phyloP scores from a whole-genome alignment of 306 rosid species.

The Argentina anserina region DNA sequence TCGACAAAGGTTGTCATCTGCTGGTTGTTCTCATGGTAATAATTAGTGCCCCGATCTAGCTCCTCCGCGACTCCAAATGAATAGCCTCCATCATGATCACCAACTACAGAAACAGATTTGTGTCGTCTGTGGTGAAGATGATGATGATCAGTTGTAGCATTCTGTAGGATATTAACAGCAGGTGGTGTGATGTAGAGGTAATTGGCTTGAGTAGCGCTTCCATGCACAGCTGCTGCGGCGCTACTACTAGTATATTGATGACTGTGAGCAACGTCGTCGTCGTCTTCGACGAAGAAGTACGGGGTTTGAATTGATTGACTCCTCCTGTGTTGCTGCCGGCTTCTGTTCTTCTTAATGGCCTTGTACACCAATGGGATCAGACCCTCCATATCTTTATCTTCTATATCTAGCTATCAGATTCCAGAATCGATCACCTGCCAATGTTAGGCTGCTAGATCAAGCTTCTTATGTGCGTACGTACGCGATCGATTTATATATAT shows the following conservation, averaged over 20 bases:
- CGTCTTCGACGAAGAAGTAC: slow-evolving; percentile 9
- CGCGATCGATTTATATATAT: too few species aligned
- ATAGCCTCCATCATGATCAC: neutral
- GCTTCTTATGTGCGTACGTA: neutral
- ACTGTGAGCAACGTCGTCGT: neutral
- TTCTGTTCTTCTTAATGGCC: slow-evolving; percentile 30
- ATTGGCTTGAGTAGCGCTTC: neutral
- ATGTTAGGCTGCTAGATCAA: neutral
- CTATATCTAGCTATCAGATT: neutral
- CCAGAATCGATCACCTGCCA: neutral
- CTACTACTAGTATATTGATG: neutral
- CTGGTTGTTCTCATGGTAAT: neutral
- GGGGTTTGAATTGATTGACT: slow-evolving; percentile 10
- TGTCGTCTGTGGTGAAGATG: slow-evolving; percentile 1
- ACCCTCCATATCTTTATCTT: slow-evolving; percentile 28
- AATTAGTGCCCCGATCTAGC: neutral
- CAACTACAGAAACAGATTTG: slow-evolving; percentile 8
- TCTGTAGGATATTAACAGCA: neutral
- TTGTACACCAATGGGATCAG: slow-evolving; percentile 36
- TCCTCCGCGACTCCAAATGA: neutral
- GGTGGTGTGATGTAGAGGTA: slow-evolving; percentile 9
- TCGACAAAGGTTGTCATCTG: neutral
- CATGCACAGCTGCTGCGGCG: neutral
- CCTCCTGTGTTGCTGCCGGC: slow-evolving; percentile 14
- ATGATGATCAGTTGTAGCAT: neutral